A percentile compares a stretch with the other conserved stretches of the same genome.
Conservation (phyloP, 2,329 filamentous ascomycete genomes). For the Penicillium sp. region DNA sequence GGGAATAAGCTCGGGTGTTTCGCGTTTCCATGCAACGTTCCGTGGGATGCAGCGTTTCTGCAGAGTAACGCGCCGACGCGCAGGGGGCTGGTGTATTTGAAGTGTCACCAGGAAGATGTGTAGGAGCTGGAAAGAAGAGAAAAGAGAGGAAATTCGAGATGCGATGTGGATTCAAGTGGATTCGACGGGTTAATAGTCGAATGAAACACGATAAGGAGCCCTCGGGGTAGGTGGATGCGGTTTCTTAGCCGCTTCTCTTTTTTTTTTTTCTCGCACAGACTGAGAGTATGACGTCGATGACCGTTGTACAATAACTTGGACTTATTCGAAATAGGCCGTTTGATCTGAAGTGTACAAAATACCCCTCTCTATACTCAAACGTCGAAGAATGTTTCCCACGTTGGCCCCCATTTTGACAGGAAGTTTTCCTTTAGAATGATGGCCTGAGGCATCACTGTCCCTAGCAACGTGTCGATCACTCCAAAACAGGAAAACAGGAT, state of each 20-base stretch:
- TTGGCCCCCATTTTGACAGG: neutral
- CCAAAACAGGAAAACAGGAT: neutral
- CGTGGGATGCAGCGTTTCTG: neutral
- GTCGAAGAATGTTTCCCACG: conserved; percentile 1
- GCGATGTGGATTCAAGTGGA: neutral
- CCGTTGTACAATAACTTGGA: neutral
- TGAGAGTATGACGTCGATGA: conserved; percentile 1
- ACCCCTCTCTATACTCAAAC: neutral
- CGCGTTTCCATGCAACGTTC: conserved; percentile 5
- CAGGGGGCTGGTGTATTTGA: neutral
- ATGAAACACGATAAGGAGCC: neutral
- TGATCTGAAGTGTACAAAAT: neutral
- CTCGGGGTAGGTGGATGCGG: neutral
- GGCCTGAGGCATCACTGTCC: conserved; percentile 1
- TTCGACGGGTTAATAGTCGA: neutral
- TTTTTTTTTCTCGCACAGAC: neutral
- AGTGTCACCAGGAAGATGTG: no score
- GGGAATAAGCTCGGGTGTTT: neutral
- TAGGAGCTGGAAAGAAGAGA: neutral
- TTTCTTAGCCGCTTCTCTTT: neutral
- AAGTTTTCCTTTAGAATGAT: neutral
- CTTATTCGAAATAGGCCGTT: neutral
- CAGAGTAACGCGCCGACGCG: conserved; percentile 2
- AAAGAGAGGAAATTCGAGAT: neutral
- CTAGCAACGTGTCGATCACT: neutral